Evolutionary conservation across 306 rosid species (phyloP).

Genomic region (Dicorynia guianensis): DNA sequence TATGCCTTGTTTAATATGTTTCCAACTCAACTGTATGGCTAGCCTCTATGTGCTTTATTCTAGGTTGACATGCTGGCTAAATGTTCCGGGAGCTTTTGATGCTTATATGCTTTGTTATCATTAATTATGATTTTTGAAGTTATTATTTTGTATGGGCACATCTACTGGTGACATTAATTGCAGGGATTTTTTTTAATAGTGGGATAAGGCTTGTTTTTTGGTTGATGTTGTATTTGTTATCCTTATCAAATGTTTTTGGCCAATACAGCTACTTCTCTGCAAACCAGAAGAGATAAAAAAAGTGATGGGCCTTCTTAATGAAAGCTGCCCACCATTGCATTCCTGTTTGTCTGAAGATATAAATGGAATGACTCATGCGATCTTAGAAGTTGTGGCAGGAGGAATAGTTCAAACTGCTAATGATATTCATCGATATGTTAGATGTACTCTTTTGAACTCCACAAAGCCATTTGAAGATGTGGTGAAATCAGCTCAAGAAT

Average conservation of each 20-base stretch:
- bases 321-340: constrained; percentile 81
- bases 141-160: constrained; percentile 34
- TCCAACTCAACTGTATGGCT: neutral
- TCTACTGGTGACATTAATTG: constrained; percentile 19
- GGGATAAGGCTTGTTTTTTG: too few relatives aligned
- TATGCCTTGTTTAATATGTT: constrained; percentile 50
- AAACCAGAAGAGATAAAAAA: constrained; percentile 85
- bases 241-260: constrained; percentile 26
- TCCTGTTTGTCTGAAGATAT: constrained; percentile 95
- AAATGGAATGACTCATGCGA: constrained; percentile 98
- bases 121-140: constrained; percentile 14
- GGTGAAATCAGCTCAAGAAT: constrained; percentile 97
- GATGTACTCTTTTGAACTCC: constrained; percentile 94
- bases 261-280: constrained; percentile 79
- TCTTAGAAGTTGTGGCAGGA: constrained; percentile 97
- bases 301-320: constrained; percentile 77
- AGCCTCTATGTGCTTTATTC: constrained; percentile 14
- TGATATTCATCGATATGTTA: constrained; percentile 89
- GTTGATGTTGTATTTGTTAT: neutral
- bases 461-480: constrained; percentile 94
- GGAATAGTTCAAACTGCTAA: constrained; percentile 94
- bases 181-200: constrained; percentile 11
- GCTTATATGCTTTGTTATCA: constrained; percentile 3
- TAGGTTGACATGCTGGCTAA: neutral
- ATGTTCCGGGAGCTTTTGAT: constrained; percentile 15